Evolutionary conservation across 2,329 filamentous ascomycete species (phyloP).

Genomic region (Phialophora macrospora): DNA sequence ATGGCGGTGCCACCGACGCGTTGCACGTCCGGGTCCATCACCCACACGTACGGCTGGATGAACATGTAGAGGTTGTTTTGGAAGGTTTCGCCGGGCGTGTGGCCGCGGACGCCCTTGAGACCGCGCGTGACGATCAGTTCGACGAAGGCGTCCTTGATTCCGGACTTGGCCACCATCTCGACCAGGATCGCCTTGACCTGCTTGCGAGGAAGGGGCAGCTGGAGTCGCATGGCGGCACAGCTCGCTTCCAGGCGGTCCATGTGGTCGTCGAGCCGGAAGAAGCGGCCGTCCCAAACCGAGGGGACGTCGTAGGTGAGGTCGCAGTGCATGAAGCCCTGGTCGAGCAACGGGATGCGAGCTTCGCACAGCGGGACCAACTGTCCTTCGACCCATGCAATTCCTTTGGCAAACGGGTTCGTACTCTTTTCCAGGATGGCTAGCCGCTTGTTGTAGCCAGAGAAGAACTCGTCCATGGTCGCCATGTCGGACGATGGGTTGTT

Average conservation of each 20-base stretch:
- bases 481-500: constrained; percentile 38
- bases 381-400: constrained; percentile 56
- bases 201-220: constrained; percentile 51
- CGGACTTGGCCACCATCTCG: constrained; percentile 55
- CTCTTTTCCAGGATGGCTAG: constrained; percentile 39
- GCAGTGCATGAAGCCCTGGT: constrained; percentile 60
- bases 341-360: constrained; percentile 57
- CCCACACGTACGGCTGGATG: constrained; percentile 57
- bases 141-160: constrained; percentile 57
- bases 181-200: constrained; percentile 48
- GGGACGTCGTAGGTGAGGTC: constrained; percentile 61
- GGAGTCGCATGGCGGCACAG: constrained; percentile 54
- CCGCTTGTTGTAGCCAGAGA: constrained; percentile 47
- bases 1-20: constrained; percentile 50
- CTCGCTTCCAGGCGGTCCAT: constrained; percentile 51
- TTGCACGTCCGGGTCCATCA: constrained; percentile 55
- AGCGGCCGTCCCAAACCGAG: constrained; percentile 58
- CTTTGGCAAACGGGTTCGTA: constrained; percentile 49
- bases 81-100: constrained; percentile 42
- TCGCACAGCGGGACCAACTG: constrained; percentile 51
- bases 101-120: constrained; percentile 49
- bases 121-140: constrained; percentile 59
- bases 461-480: constrained; percentile 53
- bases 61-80: constrained; percentile 56
- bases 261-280: constrained; percentile 60